Evolutionary conservation across 768 basidiomycete species (phyloP), one percentile per base, ranked within the genome.

Genomic region (Suillus hirtellus): DNA sequence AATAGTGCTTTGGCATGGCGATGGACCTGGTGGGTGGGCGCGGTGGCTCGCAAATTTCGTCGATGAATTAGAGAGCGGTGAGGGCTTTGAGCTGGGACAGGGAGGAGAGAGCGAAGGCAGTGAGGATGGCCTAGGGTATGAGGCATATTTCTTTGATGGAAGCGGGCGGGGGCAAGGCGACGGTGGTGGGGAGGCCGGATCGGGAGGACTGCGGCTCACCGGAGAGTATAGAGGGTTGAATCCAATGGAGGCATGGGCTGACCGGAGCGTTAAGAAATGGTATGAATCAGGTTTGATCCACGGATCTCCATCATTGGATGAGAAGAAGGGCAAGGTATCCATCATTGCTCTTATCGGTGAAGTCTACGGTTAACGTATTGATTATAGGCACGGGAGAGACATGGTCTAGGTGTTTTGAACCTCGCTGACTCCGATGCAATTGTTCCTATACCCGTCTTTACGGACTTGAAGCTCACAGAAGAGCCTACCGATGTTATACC

Each of bases 221-320:
- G 96, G 94, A 37, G 89, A 94, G 71, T 97, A 97, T 71, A 84
- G 85, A 73, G 95, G 96, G 7, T 97, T 95, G 95, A 92, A 82
- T 72, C 91, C 95, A 7, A 75, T 97, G 63, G 95, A 98, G 74
- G 96, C 95, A 15, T 92, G 90, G 90, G 95, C 93, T 55, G 96
- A 97, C 77, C 83, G 84, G 67, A 95, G 94, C 76, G 81, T 95
- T 55, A 84, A 89, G 72, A 86, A 87, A 72, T 98, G 96, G 95
- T 86, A 89, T 61, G 87, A 91, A 68, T 81, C 86, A 31, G 95
- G 95, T 2, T 74, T 94, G 40, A 81, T 93, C 40, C 75, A 85
- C 35, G 85, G 86, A 59, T 62, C 76, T 43, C 72, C 79, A 38
- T 63, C 76, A 6, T 76, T 80, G 40, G 46, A 55, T 19, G 80